phyloP scores from a whole-genome alignment of 1,284 basidiomycete genomes.

The Ceratobasidium theobromae region DNA sequence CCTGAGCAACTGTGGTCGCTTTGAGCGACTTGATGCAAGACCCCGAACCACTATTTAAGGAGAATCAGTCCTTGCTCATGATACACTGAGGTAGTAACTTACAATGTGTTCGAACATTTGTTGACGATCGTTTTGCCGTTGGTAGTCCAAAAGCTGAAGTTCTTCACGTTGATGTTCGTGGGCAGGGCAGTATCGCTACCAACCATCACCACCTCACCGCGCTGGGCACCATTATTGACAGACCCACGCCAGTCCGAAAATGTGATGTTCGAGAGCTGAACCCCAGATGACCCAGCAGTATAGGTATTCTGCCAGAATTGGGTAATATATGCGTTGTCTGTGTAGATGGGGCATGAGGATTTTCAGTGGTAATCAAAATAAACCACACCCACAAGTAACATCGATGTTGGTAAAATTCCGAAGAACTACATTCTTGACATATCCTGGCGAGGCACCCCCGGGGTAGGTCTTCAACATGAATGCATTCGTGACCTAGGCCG shows the following conservation, averaged over 20 bases:
- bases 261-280: slow-evolving; percentile 17
- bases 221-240: slow-evolving; percentile 7
- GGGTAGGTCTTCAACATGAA: slow-evolving; percentile 47
- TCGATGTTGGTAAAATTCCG: slow-evolving; percentile 40
- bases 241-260: slow-evolving; percentile 15
- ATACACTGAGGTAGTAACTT: background rate
- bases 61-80: background rate
- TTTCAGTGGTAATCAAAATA: background rate
- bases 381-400: slow-evolving; percentile 10
- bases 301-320: slow-evolving; percentile 26
- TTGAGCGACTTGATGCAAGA: slow-evolving; percentile 11
- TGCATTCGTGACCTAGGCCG: background rate
- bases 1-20: background rate
- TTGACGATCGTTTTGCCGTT: slow-evolving; percentile 3
- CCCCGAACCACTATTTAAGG: background rate
- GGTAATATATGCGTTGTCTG: slow-evolving; percentile 26
- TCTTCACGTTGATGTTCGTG: slow-evolving; percentile 9
- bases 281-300: background rate
- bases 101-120: slow-evolving; percentile 4
- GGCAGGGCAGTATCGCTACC: slow-evolving; percentile 18
- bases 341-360: background rate
- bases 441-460: slow-evolving; percentile 40
- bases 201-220: slow-evolving; percentile 15
- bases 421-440: slow-evolving; percentile 44
- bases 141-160: slow-evolving; percentile 25